Conservation (phyloP, 257 asterid genomes). For the Thymus mandschuricus region DNA sequence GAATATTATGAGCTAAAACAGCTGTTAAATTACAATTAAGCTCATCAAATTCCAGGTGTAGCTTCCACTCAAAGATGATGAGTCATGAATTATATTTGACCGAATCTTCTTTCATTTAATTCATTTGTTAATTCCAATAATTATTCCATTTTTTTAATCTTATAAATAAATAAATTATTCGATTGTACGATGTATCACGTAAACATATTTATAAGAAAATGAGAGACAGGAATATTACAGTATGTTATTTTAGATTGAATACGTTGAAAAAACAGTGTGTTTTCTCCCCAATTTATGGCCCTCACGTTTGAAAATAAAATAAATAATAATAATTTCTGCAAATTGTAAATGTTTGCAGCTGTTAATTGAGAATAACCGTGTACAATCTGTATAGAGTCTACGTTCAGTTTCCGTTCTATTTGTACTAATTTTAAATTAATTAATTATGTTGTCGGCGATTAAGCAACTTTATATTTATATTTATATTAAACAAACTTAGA, state of each 20-base stretch:
- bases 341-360: not conserved
- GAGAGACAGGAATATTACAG: too few species aligned
- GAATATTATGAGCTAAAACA: slow-evolving; percentile 8
- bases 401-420: not conserved
- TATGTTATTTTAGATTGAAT: too few species aligned
- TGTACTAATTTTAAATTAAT: not conserved
- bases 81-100: not conserved
- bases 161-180: too few species aligned
- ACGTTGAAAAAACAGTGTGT: not conserved
- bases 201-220: too few species aligned
- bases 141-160: too few species aligned
- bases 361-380: not conserved
- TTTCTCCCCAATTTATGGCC: not conserved
- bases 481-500: not conserved
- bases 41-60: slow-evolving; percentile 17
- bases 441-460: not conserved
- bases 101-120: not conserved
- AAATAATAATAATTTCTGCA: not conserved
- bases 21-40: not conserved
- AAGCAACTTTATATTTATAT: not conserved
- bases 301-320: not conserved
- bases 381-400: not conserved
- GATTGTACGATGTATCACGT: too few species aligned
- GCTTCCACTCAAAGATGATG: too few species aligned
- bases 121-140: not conserved